phyloP scores from a whole-genome alignment of 768 basidiomycete species.

The Leccinum subgranulosum region DNA sequence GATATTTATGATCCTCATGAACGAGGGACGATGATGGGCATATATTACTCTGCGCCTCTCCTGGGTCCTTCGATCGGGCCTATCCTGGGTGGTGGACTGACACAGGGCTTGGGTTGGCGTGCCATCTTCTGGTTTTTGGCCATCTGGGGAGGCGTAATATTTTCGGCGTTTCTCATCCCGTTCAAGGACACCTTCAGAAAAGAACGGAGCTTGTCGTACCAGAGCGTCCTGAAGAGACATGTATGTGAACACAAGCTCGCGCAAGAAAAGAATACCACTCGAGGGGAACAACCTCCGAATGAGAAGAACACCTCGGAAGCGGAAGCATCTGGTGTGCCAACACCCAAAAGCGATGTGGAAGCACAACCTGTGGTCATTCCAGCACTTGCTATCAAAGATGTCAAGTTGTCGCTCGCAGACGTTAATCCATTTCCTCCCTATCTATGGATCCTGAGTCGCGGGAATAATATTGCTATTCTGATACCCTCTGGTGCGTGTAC shows the following conservation, averaged over 20 bases:
- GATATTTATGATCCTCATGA: constrained; percentile 76
- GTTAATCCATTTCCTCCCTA: constrained; percentile 73
- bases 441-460: constrained; percentile 51
- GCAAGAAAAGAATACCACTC: constrained; percentile 13
- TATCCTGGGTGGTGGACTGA: constrained; percentile 67
- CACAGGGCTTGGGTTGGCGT: constrained; percentile 72
- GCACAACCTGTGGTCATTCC: constrained; percentile 11
- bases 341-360: constrained; percentile 25
- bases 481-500: constrained; percentile 28
- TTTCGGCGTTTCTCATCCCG: constrained; percentile 58
- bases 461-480: constrained; percentile 67
- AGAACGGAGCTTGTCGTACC: constrained; percentile 81
- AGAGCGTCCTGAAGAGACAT: constrained; percentile 53
- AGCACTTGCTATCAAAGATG: constrained; percentile 23
- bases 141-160: constrained; percentile 55
- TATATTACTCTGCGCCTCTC: constrained; percentile 78
- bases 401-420: constrained; percentile 63
- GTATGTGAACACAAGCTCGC: constrained; percentile 21
- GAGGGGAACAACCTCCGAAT: constrained; percentile 6
- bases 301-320: constrained; percentile 7
- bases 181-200: constrained; percentile 84
- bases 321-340: neutral
- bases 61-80: constrained; percentile 70
- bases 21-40: constrained; percentile 76
- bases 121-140: constrained; percentile 83